Base-by-base conservation (phyloP, 192 early-diverging fungal genomes). In the Entomortierella parvispora region DNA sequence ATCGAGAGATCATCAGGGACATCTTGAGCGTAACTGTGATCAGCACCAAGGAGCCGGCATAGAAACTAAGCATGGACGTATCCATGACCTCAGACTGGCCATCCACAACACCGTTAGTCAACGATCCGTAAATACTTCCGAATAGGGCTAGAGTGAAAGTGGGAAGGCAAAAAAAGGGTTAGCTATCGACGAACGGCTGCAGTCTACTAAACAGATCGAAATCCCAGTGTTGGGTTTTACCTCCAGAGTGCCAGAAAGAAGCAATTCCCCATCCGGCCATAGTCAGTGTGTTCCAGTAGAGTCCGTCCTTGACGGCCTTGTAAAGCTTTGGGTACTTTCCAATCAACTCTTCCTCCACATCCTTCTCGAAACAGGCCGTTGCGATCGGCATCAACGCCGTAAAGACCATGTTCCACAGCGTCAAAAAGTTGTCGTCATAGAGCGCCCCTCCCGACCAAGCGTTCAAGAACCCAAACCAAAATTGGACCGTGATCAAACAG, bases 301-400 rank as follows among this genome's bases (percentile, higher is more conserved):
- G 61, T 47, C 74, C 74, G 43, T 85, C 86, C 69, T 87, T 86
- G 60, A 68, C 74, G 22, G 74, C 74, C 79, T 87, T 86, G 86
- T 97, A 98, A 79, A 98, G 86, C 78, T 98, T 95, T 2, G 96
- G 96, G 76, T 98, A 98, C 62, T 89, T 88, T 76, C 95, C 95
- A 20, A 98, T 85, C 71, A 91, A 90, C 54, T 95, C 86, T 26
- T 94, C 92, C 48, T 87, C 89, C 26, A 95, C 86, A 78, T 91
- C 93, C 80, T 96, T 94, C 81, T 98, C 95, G 78, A 98, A 98
- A 44, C 95, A 88, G 43, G 95, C 96, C 52, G 96, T 97, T 6
- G 91, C 91, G 63, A 97, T 85, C 2, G 96, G 96, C 43, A 95
- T 91, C 71, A 95, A 83, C 28, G 95, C 89, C 0, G 95, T 94